Percentiles rank a stretch among this genome's conserved stretches.
Evolutionary conservation across 2,329 filamentous ascomycete genomes (phyloP).

Genomic region (Aspergillus ochraceoroseus): DNA sequence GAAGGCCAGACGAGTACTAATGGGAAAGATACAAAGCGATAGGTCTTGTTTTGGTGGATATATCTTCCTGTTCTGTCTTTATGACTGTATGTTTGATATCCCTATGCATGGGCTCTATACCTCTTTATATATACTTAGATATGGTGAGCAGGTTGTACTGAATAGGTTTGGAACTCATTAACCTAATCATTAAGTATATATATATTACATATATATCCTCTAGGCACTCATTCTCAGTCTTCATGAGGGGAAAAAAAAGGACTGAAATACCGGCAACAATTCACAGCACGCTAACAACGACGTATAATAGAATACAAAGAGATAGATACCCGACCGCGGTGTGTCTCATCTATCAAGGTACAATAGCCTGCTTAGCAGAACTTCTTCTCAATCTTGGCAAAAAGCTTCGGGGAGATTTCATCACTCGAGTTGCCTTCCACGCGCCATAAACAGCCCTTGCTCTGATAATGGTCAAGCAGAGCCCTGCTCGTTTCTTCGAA

Average conservation of each 20-base stretch:
- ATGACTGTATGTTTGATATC: constrained; percentile 11
- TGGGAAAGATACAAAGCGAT: constrained; percentile 13
- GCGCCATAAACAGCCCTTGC: constrained; percentile 76
- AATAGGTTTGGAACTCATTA: neutral
- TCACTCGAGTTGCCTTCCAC: constrained; percentile 86
- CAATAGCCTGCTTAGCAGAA: constrained; percentile 53
- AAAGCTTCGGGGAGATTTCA: constrained; percentile 89
- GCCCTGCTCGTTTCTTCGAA: constrained; percentile 85
- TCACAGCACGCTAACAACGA: constrained; percentile 9
- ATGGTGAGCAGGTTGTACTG: too few relatives aligned
- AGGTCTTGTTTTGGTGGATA: neutral
- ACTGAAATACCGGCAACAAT: constrained; percentile 8
- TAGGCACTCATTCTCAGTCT: too few relatives aligned
- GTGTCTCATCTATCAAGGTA: constrained; percentile 10
- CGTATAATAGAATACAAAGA: constrained; percentile 20
- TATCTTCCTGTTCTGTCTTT: neutral
- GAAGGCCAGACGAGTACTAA: constrained; percentile 34
- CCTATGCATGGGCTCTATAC: neutral
- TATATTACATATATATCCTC: too few relatives aligned
- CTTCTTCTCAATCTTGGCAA: constrained; percentile 71
- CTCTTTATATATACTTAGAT: too few relatives aligned
- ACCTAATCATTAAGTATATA: neutral
- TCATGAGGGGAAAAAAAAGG: constrained; percentile 5
- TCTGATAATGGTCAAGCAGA: constrained; percentile 81
- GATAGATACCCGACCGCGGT: neutral